Evolutionary conservation across 768 basidiomycete genomes (phyloP).

Genomic region (Rubroboletus satanas): DNA sequence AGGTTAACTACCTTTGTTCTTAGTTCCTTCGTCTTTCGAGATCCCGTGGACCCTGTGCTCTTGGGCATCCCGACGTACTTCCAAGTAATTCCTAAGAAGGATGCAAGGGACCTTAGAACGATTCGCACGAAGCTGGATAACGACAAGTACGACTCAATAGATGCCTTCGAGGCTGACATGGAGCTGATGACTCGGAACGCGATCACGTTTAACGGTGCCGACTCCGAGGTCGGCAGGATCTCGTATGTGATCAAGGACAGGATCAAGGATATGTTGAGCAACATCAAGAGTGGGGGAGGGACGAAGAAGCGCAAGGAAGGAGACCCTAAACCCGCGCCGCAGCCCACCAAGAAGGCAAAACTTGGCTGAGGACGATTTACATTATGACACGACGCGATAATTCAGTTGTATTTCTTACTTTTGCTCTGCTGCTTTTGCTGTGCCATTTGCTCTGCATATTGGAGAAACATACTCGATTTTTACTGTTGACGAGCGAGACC

Average conservation of each 20-base stretch:
- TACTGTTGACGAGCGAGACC: not conserved
- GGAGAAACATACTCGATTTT: not conserved
- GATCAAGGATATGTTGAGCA: constrained; percentile 51
- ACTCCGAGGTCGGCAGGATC: constrained; percentile 72
- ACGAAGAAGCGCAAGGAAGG: constrained; percentile 74
- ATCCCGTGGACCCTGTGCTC: constrained; percentile 83
- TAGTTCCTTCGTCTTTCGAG: constrained; percentile 75
- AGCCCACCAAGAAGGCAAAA: constrained; percentile 67
- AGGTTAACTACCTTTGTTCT: not conserved
- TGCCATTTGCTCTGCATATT: constrained; percentile 22
- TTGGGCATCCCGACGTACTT: constrained; percentile 86
- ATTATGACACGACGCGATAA: constrained; percentile 26
- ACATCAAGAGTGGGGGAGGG: constrained; percentile 36
- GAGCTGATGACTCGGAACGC: constrained; percentile 88
- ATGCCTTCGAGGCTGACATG: constrained; percentile 80
- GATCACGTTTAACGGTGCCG: constrained; percentile 79
- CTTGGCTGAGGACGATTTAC: constrained; percentile 41
- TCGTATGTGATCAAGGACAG: constrained; percentile 49
- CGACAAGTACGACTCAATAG: constrained; percentile 77
- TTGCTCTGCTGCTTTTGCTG: constrained; percentile 30
- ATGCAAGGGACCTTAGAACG: constrained; percentile 81
- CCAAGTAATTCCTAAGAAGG: constrained; percentile 77
- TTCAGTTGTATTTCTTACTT: constrained; percentile 25
- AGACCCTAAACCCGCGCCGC: constrained; percentile 53
- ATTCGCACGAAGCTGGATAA: constrained; percentile 77